Evolutionary conservation across 2,329 filamentous ascomycete genomes (phyloP), one percentile per base, ranked within the genome.

Genomic region (Purpureocillium lavendulum): DNA sequence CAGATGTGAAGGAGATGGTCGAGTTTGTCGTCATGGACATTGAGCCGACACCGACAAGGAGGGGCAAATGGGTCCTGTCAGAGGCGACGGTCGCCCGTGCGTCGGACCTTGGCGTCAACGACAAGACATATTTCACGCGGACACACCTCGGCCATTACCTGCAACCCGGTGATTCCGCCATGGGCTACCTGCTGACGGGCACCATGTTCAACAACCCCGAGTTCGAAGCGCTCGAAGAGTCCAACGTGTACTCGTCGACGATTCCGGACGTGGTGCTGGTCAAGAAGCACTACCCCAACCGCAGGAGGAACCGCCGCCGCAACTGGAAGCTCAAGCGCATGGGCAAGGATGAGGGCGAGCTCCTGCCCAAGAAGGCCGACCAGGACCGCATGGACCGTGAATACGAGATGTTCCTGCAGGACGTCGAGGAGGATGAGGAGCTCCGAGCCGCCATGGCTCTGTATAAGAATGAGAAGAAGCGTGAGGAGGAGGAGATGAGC

Each of bases 11-110:
- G 41, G 83, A 94, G 40, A 73, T 98, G 12, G 82, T 86, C 16
- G 92, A 98, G 61, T 98, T 97, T 55, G 80, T 97, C 42, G 73
- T 98, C 30, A 85, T 98, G 69, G 92, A 98, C 55, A 90, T 96
- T 44, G 92, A 98, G 58, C 80, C 81, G 1, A 71, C 83, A 0
- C 84, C 83, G 24, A 71, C 73, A 16, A 75, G 77, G 42, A 87
- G 84, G 52, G 92, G 92, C 40, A 86, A 85, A 50, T 94, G 82
- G 72, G 71, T 83, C 40, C 76, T 95, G 4, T 84, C 87, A 8
- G 92, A 98, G 65, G 87, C 81, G 7, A 95, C 88, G 1, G 82
- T 98, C 8, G 87, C 87, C 13, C 81, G 85, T 18, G 85, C 90
- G 7, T 81, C 85, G 1, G 92, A 98, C 57, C 75, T 97, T 38